Conservation (phyloP, 2,329 filamentous ascomycete species). For the Didymella segeticola region DNA sequence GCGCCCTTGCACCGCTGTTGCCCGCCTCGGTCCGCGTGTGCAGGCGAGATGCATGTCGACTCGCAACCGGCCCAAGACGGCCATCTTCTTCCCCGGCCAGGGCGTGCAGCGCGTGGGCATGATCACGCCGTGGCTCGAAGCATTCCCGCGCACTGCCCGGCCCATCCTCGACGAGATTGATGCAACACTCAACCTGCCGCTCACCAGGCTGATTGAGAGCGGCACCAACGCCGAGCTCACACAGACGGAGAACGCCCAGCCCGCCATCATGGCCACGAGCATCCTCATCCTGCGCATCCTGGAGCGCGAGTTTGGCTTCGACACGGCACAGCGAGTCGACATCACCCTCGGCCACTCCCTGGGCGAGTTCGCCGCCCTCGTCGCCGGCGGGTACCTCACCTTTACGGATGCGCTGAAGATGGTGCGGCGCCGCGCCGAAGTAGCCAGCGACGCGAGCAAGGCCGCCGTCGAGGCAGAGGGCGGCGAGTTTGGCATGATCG, state of each 20-base stretch:
- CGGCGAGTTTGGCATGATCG: slow-evolving; percentile 92
- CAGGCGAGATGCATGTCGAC: slow-evolving; percentile 7
- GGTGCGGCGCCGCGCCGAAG: slow-evolving; percentile 77
- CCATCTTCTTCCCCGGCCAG: slow-evolving; percentile 65
- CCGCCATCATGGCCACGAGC: slow-evolving; percentile 94
- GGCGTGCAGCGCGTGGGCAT: slow-evolving; percentile 90
- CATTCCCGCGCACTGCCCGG: slow-evolving; percentile 78
- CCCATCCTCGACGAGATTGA: slow-evolving; percentile 89
- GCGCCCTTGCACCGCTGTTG: neutral
- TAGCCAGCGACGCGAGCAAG: slow-evolving; percentile 79
- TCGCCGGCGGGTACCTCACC: slow-evolving; percentile 79
- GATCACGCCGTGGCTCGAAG: slow-evolving; percentile 83
- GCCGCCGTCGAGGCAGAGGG: slow-evolving; percentile 71
- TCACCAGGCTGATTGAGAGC: slow-evolving; percentile 79
- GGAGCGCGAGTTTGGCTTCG: slow-evolving; percentile 83
- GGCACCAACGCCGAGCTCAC: slow-evolving; percentile 81
- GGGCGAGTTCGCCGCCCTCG: slow-evolving; percentile 90
- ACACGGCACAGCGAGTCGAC: slow-evolving; percentile 73
- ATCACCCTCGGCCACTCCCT: slow-evolving; percentile 89
- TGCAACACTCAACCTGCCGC: slow-evolving; percentile 68
- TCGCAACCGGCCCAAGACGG: slow-evolving; percentile 45
- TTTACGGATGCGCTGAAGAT: slow-evolving; percentile 80
- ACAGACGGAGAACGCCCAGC: slow-evolving; percentile 85
- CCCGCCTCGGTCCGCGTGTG: slow-evolving; percentile 9
- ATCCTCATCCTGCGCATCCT: slow-evolving; percentile 88